A percentile compares a stretch with the other conserved stretches of the same genome.
Conservation (phyloP, 345 rosid species). For the Hypericum perforatum region DNA sequence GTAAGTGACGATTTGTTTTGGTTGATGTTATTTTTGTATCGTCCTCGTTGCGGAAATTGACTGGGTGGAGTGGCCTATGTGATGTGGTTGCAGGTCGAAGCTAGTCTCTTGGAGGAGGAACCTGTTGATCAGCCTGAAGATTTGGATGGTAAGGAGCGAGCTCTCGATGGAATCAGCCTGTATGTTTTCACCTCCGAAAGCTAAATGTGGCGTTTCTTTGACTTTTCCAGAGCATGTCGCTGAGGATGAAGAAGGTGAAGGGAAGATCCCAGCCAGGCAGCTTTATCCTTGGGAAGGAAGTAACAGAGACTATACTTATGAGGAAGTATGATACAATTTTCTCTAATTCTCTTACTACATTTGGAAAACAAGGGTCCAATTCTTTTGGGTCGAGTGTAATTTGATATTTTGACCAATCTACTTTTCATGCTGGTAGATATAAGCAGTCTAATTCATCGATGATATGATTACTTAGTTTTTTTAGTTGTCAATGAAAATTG, state of each 20-base stretch:
- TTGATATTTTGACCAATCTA: no score
- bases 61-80: slow-evolving; percentile 5
- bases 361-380: no score
- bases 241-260: slow-evolving; percentile 57
- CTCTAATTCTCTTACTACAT: no score
- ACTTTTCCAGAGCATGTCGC: slow-evolving; percentile 35
- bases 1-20: slow-evolving; percentile 28
- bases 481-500: no score
- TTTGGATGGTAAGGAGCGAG: slow-evolving; percentile 43
- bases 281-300: slow-evolving; percentile 88
- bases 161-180: not conserved
- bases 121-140: slow-evolving; percentile 48
- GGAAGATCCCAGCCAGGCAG: slow-evolving; percentile 26
- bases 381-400: no score
- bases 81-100: slow-evolving; percentile 45
- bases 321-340: slow-evolving; percentile 43
- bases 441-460: no score
- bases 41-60: not conserved
- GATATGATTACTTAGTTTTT: no score
- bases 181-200: not conserved
- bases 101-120: slow-evolving; percentile 56
- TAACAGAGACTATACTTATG: slow-evolving; percentile 80
- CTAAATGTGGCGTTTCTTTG: not conserved
- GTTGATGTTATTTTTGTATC: not conserved
- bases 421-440: no score